These are phyloP conservation scores for Halenospora varia DNA, from an alignment of 495 filamentous ascomycete species.

Conservation along the genomic window DNA sequence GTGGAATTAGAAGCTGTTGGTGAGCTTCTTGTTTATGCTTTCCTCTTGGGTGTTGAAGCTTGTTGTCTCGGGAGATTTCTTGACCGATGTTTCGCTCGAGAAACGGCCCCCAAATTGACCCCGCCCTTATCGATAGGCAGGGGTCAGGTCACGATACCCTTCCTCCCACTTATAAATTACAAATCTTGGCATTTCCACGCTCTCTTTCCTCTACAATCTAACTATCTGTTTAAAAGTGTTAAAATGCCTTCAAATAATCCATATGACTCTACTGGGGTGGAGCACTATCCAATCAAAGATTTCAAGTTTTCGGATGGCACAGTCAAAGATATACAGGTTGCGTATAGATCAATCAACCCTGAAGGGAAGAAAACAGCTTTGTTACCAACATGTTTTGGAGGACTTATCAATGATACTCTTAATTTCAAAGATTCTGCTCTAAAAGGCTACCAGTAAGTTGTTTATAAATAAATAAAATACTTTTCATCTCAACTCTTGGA, in stretches of 20 bases:
- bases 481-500: too few species aligned
- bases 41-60: too few species aligned
- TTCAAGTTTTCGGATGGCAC: conserved; percentile 37
- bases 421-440: conserved; percentile 32
- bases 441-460: conserved; percentile 26
- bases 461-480: too few species aligned
- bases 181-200: too few species aligned
- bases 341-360: conserved; percentile 41
- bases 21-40: too few species aligned
- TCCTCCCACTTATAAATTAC: too few species aligned
- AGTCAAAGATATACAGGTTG: conserved; percentile 32
- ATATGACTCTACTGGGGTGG: conserved; percentile 17
- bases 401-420: conserved; percentile 37
- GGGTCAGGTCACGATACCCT: neutral
- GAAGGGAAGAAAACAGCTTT: conserved; percentile 32
- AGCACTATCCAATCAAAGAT: conserved; percentile 31
- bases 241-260: conserved; percentile 9
- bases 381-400: conserved; percentile 47
- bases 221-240: neutral
- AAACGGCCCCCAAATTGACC: neutral
- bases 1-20: neutral
- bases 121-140: neutral
- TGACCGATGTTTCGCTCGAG: neutral
- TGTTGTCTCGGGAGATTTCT: neutral
- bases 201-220: too few species aligned